Evolutionary conservation across 768 basidiomycete genomes (phyloP), one percentile per base, ranked within the genome.

Genomic region (Rhodotorula graminis): DNA sequence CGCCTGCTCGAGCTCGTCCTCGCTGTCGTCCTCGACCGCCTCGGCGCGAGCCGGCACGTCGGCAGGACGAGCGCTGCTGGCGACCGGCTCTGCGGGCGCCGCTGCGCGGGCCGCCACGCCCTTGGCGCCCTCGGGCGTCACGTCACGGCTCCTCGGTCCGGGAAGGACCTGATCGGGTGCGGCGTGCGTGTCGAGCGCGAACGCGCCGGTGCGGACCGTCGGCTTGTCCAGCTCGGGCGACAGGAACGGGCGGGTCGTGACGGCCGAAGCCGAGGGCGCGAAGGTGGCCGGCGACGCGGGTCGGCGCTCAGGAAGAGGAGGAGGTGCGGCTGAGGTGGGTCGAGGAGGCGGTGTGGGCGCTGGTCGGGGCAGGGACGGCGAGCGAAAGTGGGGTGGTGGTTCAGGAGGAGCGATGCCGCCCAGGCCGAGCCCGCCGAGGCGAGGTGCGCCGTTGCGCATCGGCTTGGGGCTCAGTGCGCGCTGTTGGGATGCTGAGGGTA

Each of bases 151-250:
- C 50, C 50, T 23, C 25, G 10, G 23, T 7, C 50, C 50, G 1
- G 7, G 23, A 2, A 21, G 8, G 11, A 25, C 50, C 11, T n/a
- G 53, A 5, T 55, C 53, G 11, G 59, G 59, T 7, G 23, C 42
- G 23, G 42, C 14, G 27, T 60, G 67, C n/a, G 63, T 33, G 27
- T 73, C 72, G 23, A 73, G 64, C 15, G 72, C 72, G 49, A 73
- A 73, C 23, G 59, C 60, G 0, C 52, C 64, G 27, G 59, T 31
- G 1, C 72, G 57, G 25, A 29, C 46, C 2, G 52, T 61, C 0
- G 67, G 64, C 60, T 73, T 69, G n/a, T 44, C 72, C 29, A 69
- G 50, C 55, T 73, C 72, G 12, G 72, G 72, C 27, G 72, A 73
- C 15, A 73, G 59, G 40, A 73, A 73, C 0, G 72, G 72, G 2